Percentiles rank a stretch among this genome's conserved stretches.
phyloP scores from a whole-genome alignment of 805 yeast genomes.

The Wickerhamomyces sydowiorum region DNA sequence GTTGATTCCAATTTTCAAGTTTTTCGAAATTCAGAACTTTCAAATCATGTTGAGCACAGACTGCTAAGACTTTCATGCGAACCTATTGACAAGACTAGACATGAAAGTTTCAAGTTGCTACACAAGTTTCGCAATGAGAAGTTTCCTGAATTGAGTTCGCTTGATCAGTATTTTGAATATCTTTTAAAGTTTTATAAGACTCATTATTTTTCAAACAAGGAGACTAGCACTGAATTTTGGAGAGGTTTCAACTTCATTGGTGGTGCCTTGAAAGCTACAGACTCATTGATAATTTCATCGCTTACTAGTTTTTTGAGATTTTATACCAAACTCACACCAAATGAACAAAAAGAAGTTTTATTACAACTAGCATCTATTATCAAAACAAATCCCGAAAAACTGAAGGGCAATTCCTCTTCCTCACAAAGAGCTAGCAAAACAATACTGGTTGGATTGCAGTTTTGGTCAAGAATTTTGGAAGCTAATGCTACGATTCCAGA shows the following conservation, averaged over 20 bases:
- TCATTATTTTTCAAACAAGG: slow-evolving; percentile 10
- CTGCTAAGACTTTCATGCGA: slow-evolving; percentile 59
- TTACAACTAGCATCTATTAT: slow-evolving; percentile 22
- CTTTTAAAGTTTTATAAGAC: slow-evolving; percentile 20
- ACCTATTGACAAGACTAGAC: slow-evolving; percentile 49
- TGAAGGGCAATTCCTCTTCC: slow-evolving; percentile 2
- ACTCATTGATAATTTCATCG: slow-evolving; percentile 36
- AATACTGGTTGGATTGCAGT: slow-evolving; percentile 19
- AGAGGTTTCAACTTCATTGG: slow-evolving; percentile 46
- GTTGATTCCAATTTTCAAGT: slow-evolving; percentile 24
- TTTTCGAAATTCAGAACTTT: slow-evolving; percentile 9
- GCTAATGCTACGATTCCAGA: slow-evolving; percentile 15
- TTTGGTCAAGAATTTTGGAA: slow-evolving; percentile 16
- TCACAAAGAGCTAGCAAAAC: slow-evolving; percentile 14
- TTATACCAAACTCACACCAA: slow-evolving; percentile 17
- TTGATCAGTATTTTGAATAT: slow-evolving; percentile 23
- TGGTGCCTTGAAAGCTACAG: slow-evolving; percentile 53
- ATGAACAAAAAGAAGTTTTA: slow-evolving; percentile 12
- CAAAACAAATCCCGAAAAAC: slow-evolving; percentile 13
- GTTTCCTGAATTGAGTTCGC: slow-evolving; percentile 10
- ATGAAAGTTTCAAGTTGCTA: slow-evolving; percentile 35
- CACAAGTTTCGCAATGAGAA: slow-evolving; percentile 18
- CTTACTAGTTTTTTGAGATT: slow-evolving; percentile 31
- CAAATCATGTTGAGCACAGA: slow-evolving; percentile 22
- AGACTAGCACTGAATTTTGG: slow-evolving; percentile 37